A percentile compares a stretch with the other conserved stretches of the same genome.
phyloP scores from a whole-genome alignment of 257 asterid genomes.

The Fraxinus americana region DNA sequence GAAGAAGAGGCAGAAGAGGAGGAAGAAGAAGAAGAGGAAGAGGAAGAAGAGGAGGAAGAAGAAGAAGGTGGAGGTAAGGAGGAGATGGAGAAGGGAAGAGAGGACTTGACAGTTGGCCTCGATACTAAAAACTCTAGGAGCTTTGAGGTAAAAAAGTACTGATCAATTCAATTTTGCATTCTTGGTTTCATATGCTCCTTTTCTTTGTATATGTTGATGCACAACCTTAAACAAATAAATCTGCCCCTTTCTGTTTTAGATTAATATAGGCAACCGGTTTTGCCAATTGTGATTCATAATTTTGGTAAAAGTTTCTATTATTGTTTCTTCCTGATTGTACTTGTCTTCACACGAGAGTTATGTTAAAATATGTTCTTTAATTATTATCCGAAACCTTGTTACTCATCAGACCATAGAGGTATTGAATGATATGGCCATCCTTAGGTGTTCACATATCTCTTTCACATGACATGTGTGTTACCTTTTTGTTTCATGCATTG shows the following conservation, averaged over 20 bases:
- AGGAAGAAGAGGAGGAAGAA: constrained; percentile 30
- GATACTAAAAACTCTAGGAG: constrained; percentile 34
- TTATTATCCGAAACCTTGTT: background rate
- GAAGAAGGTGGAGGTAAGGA: constrained; percentile 26
- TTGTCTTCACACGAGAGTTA: background rate
- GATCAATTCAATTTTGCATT: constrained; percentile 10
- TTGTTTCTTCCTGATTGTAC: background rate
- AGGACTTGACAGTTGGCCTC: constrained; percentile 22
- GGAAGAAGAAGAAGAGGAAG: constrained; percentile 42
- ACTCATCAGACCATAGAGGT: background rate
- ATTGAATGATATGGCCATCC: background rate
- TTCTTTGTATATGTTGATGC: background rate
- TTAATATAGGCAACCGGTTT: background rate
- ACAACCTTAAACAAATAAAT: background rate
- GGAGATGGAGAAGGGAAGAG: constrained; percentile 31
- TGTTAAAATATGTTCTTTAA: background rate
- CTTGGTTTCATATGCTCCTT: background rate
- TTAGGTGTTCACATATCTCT: background rate
- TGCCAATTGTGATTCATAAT: background rate
- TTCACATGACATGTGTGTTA: background rate
- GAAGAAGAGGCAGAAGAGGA: constrained; percentile 49
- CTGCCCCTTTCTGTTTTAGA: background rate
- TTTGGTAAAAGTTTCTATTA: background rate
- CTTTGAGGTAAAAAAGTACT: constrained; percentile 43
- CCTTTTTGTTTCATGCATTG: constrained; percentile 10